Evolutionary conservation across 2,329 filamentous ascomycete genomes (phyloP).

Genomic region (Aspergillus sp.): DNA sequence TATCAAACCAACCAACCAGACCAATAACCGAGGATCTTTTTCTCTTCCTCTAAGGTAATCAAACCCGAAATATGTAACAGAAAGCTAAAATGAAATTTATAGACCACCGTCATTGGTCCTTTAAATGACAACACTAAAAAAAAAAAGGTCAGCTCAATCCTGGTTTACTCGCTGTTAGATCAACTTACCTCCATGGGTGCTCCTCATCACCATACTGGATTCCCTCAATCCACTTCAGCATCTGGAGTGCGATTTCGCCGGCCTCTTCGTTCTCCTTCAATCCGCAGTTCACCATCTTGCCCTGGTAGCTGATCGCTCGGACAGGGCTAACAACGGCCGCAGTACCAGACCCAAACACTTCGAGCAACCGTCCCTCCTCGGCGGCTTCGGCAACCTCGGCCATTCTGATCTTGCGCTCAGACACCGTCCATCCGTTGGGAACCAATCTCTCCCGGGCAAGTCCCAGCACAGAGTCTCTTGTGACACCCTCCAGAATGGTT

Average conservation of each 20-base stretch:
- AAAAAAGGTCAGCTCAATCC: too few relatives aligned
- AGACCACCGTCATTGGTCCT: too few relatives aligned
- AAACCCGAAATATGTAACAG: too few relatives aligned
- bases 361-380: slow-evolving; percentile 77
- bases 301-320: slow-evolving; percentile 83
- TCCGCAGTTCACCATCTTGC: slow-evolving; percentile 75
- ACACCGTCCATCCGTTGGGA: slow-evolving; percentile 82
- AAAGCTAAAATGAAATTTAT: too few relatives aligned
- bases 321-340: slow-evolving; percentile 92
- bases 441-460: slow-evolving; percentile 78
- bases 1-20: too few relatives aligned
- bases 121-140: too few relatives aligned
- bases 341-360: slow-evolving; percentile 91
- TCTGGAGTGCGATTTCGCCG: slow-evolving; percentile 74
- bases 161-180: too few relatives aligned
- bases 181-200: slow-evolving; percentile 78
- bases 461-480: slow-evolving; percentile 81
- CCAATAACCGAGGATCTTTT: too few relatives aligned
- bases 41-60: too few relatives aligned
- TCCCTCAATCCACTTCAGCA: slow-evolving; percentile 95
- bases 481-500: slow-evolving; percentile 93
- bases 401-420: slow-evolving; percentile 92
- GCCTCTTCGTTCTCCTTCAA: slow-evolving; percentile 77
- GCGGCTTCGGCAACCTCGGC: slow-evolving; percentile 74
- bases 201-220: slow-evolving; percentile 94